A percentile compares a stretch with the other conserved stretches of the same genome.
Conservation (phyloP, 2,329 filamentous ascomycete species). For the Cordyceps tenuipes region DNA sequence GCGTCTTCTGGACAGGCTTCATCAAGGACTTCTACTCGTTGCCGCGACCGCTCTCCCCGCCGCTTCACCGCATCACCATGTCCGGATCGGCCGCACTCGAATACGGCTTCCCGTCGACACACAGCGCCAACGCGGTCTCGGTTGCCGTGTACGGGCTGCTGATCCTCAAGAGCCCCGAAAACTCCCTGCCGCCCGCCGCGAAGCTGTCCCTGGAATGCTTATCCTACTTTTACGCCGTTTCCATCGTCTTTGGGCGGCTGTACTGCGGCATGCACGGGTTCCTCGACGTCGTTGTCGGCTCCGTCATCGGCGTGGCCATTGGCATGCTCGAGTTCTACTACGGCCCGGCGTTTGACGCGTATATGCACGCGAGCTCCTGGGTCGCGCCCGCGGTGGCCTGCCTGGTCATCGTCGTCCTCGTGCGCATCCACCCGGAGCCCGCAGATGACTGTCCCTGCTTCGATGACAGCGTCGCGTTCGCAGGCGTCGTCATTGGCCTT, state of each 20-base stretch:
- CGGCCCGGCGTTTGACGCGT: conserved; percentile 57
- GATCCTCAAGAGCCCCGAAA: conserved; percentile 57
- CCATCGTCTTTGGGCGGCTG: conserved; percentile 82
- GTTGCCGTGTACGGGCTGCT: conserved; percentile 80
- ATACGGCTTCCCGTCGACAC: conserved; percentile 95
- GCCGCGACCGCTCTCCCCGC: conserved; percentile 83
- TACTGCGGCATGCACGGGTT: conserved; percentile 99
- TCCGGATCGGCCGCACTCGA: conserved; percentile 90
- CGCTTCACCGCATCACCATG: conserved; percentile 92
- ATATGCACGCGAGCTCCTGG: conserved; percentile 58
- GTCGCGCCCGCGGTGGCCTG: conserved; percentile 56
- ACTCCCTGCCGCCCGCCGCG: conserved; percentile 49
- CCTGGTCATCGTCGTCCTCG: conserved; percentile 61
- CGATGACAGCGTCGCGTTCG: conserved; percentile 90
- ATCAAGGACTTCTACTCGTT: conserved; percentile 91
- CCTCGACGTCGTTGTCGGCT: conserved; percentile 78
- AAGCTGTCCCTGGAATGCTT: conserved; percentile 57
- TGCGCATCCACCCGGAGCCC: conserved; percentile 88
- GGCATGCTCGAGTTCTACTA: conserved; percentile 52
- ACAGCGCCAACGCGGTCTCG: conserved; percentile 93
- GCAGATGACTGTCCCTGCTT: conserved; percentile 96
- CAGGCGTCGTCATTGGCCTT: conserved; percentile 78
- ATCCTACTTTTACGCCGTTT: conserved; percentile 77
- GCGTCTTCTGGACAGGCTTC: conserved; percentile 85
- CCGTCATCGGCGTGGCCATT: conserved; percentile 62